Percentiles rank a stretch among this genome's conserved stretches.
These are phyloP conservation scores for Madurella mycetomatis DNA, from an alignment of 2,329 filamentous ascomycete genomes.

Conservation along the genomic window DNA sequence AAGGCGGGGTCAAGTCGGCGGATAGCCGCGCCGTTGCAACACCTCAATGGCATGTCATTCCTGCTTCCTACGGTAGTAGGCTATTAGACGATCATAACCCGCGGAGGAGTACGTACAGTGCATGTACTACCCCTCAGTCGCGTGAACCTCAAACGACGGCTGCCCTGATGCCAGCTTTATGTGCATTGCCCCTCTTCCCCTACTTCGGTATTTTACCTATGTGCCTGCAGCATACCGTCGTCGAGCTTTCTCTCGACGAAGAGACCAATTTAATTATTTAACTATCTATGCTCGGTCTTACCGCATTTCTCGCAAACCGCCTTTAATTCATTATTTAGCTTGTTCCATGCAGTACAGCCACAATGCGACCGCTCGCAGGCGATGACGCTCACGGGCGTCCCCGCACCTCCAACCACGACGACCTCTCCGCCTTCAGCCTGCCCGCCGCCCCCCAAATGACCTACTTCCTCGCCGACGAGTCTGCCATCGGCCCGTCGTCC, in stretches of 20 bases:
- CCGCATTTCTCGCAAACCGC: neutral
- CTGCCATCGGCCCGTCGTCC: constrained; percentile 37
- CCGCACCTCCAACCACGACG: constrained; percentile 36
- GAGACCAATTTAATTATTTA: neutral
- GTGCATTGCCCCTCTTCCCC: neutral
- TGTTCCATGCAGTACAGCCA: constrained; percentile 14
- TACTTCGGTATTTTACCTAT: no score
- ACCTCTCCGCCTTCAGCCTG: constrained; percentile 32
- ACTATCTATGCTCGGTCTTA: neutral
- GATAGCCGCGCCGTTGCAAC: constrained; percentile 4
- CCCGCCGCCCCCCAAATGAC: constrained; percentile 44
- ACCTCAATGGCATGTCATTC: constrained; percentile 13
- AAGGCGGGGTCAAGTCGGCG: constrained; percentile 11
- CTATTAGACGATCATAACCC: no score
- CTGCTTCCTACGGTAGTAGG: no score
- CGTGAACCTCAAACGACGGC: neutral
- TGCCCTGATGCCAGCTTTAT: neutral
- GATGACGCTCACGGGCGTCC: constrained; percentile 41
- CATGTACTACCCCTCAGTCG: neutral
- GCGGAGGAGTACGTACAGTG: neutral
- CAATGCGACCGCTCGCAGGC: constrained; percentile 31
- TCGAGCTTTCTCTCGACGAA: neutral
- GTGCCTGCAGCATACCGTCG: no score
- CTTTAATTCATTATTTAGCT: neutral
- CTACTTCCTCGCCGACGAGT: constrained; percentile 49